phyloP scores from a whole-genome alignment of 2,329 filamentous ascomycete genomes.

The Clonostachys chloroleuca region DNA sequence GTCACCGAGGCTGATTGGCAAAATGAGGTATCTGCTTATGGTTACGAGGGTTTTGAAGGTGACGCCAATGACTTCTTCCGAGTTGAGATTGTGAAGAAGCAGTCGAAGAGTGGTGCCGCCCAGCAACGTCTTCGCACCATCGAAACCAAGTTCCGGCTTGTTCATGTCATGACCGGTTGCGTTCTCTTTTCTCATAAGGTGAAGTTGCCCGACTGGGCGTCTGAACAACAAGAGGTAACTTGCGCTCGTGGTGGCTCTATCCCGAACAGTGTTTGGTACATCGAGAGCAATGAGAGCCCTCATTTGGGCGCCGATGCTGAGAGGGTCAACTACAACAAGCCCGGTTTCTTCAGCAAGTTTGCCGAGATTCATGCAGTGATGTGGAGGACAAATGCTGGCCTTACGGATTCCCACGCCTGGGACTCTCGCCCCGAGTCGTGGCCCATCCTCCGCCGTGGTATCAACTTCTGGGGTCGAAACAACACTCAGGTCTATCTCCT shows the following conservation, averaged over 20 bases:
- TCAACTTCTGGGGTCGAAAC: conserved; percentile 98
- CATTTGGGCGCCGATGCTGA: conserved; percentile 70
- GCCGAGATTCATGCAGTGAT: conserved; percentile 96
- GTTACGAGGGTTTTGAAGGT: conserved; percentile 93
- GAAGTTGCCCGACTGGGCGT: conserved; percentile 97
- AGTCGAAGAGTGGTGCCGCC: conserved; percentile 74
- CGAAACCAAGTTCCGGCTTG: conserved; percentile 90
- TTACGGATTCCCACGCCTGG: conserved; percentile 96
- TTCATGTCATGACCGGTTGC: conserved; percentile 96
- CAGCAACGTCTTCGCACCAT: conserved; percentile 89
- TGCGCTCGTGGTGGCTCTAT: conserved; percentile 88
- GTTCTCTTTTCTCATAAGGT: conserved; percentile 98
- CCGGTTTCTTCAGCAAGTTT: conserved; percentile 96
- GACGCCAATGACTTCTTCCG: conserved; percentile 97
- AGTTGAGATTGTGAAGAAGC: conserved; percentile 86
- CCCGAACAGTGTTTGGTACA: conserved; percentile 96
- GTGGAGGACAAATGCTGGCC: conserved; percentile 97
- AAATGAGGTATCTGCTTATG: conserved; percentile 94
- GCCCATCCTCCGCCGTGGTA: conserved; percentile 87
- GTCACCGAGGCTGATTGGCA: conserved; percentile 90
- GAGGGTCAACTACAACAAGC: conserved; percentile 92
- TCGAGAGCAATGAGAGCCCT: conserved; percentile 87
- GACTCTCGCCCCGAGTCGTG: conserved; percentile 92
- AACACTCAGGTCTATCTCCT: conserved; percentile 95
- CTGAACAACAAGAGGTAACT: conserved; percentile 98